Evolutionary conservation across 2,329 filamentous ascomycete genomes (phyloP), one percentile per base, ranked within the genome.

Genomic region (Colletotrichum salicis): DNA sequence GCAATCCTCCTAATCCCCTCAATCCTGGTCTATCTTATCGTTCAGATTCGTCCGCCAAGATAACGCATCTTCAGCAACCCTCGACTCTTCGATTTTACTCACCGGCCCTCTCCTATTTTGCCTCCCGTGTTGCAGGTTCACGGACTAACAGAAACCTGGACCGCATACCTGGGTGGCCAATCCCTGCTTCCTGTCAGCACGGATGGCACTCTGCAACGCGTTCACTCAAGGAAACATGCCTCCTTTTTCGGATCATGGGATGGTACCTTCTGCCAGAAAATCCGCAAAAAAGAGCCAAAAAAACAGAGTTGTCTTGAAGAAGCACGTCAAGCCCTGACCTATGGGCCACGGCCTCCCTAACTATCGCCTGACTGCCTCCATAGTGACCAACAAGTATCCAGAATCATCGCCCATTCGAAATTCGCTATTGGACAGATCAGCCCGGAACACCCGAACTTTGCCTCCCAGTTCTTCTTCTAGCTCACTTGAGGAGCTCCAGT

Each of bases 401-500:
- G 51, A 55, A 19, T 29, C 33, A 31, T 24, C 29, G 45, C 29
- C 48, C 22, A 24, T 55, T 56, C 35, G 15, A 54, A 35, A 51
- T 37, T 37, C 45, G 12, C 22, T 22, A 70, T 72, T 70, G 70
- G 66, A 31, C 29, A 29, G n/a, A 5, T 24, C 54, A 56, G 51
- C 35, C 55, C 65, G 65, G 55, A 57, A 72, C 19, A 54, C 60
- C 65, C 70, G 55, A 64, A 41, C 29, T 64, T 72, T 24, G 65
- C 70, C 59, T 69, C 70, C 33, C 22, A 56, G 11, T 52, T 19
- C 31, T 41, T 68, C 33, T 72, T 60, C 70, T 70, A 72, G 68
- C 70, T 60, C 37, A 29, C n/a, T 67, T 54, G 22, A 19, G 59
- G 45, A 70, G 61, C 67, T 72, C 70, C 70, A 72, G 65, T 60